A percentile compares a stretch with the other conserved stretches of the same genome.
These are phyloP conservation scores for Cylindrodendrum hubeiense DNA, from an alignment of 2,329 filamentous ascomycete species.

Conservation along the genomic window DNA sequence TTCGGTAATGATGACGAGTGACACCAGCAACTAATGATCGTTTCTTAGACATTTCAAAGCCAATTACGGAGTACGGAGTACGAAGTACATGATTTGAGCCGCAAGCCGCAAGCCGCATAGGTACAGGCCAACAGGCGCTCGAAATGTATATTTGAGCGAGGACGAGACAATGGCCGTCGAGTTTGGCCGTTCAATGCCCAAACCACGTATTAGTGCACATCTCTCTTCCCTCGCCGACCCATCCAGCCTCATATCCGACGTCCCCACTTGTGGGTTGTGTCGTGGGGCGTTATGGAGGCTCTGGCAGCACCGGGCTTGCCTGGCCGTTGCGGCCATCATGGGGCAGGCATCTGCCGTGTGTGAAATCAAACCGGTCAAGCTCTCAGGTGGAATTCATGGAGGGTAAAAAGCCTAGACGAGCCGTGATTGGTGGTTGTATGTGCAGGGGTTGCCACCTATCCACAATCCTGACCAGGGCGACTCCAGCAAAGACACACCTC, in stretches of 20 bases:
- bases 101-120: too few relatives aligned
- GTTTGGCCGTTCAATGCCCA: not conserved
- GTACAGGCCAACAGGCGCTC: not conserved
- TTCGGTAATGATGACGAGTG: not conserved
- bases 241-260: not conserved
- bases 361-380: not conserved
- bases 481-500: not conserved
- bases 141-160: not conserved
- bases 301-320: not conserved
- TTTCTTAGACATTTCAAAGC: not conserved
- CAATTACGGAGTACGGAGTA: not conserved
- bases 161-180: not conserved
- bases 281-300: not conserved
- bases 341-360: not conserved
- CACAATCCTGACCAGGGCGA: conserved; percentile 2
- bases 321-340: not conserved
- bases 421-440: not conserved
- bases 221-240: not conserved
- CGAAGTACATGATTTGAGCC: not conserved
- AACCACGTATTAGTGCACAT: not conserved
- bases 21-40: not conserved
- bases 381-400: not conserved
- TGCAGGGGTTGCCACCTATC: not conserved
- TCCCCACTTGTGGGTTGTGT: not conserved
- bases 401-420: not conserved